Evolutionary conservation across 257 asterid genomes (phyloP).

Genomic region (Gentiana straminea): DNA sequence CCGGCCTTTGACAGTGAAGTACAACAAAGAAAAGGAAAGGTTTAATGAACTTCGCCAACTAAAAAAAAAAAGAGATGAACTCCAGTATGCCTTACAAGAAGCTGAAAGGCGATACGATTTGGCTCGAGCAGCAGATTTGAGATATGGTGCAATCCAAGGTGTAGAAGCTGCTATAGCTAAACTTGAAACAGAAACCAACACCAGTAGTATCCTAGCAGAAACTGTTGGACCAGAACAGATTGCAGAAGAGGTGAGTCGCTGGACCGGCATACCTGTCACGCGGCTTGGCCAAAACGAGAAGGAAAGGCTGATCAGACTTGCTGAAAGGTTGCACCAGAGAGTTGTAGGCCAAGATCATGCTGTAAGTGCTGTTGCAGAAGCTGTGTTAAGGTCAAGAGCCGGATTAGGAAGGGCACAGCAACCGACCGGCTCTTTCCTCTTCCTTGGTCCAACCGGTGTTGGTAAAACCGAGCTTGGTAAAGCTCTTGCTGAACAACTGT

Average conservation of each 20-base stretch:
- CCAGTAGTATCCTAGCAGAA: slow-evolving; percentile 59
- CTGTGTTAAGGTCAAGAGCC: slow-evolving; percentile 79
- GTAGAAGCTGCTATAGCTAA: slow-evolving; percentile 65
- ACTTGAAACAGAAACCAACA: slow-evolving; percentile 46
- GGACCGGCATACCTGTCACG: slow-evolving; percentile 80
- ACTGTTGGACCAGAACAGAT: slow-evolving; percentile 92
- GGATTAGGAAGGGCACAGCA: slow-evolving; percentile 87
- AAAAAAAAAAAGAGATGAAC: slow-evolving; percentile 66
- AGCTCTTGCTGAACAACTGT: slow-evolving; percentile 85
- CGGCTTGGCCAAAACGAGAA: slow-evolving; percentile 90
- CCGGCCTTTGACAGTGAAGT: slow-evolving; percentile 75
- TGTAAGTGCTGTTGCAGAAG: slow-evolving; percentile 71
- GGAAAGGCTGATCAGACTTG: slow-evolving; percentile 68
- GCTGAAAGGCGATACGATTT: slow-evolving; percentile 92
- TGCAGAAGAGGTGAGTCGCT: slow-evolving; percentile 83
- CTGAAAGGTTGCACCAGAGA: slow-evolving; percentile 27
- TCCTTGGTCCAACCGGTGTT: slow-evolving; percentile 94
- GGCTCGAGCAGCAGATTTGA: slow-evolving; percentile 84
- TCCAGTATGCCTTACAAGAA: slow-evolving; percentile 54
- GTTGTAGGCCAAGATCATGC: slow-evolving; percentile 71
- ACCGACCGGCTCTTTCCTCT: slow-evolving; percentile 87
- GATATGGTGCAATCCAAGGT: slow-evolving; percentile 77
- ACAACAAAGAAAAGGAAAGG: slow-evolving; percentile 72
- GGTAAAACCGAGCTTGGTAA: slow-evolving; percentile 92
- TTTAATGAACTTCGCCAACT: slow-evolving; percentile 69